These are phyloP conservation scores for Lumnitzera littorea DNA, from an alignment of 345 rosid species.

Conservation along the genomic window DNA sequence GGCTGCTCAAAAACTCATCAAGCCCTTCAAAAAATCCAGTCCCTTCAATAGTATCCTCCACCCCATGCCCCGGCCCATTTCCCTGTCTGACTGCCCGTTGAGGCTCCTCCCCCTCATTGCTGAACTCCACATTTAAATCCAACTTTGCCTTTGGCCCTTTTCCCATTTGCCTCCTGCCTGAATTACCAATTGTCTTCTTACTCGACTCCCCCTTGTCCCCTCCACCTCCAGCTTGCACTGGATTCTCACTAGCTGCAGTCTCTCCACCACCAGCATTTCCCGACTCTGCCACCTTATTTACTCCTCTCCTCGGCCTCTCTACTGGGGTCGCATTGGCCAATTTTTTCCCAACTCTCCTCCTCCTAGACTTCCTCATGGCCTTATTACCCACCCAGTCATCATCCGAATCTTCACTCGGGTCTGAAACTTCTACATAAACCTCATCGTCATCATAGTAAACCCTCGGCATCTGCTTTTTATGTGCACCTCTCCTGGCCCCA, in stretches of 20 bases:
- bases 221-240: constrained; percentile 2
- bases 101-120: constrained; percentile 78
- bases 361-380: constrained; percentile 36
- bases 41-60: constrained; percentile 76
- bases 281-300: not conserved
- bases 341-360: constrained; percentile 34
- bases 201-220: constrained; percentile 13
- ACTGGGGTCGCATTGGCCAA: constrained; percentile 15
- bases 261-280: constrained; percentile 9
- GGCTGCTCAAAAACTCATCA: constrained; percentile 87
- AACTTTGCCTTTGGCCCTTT: constrained; percentile 56
- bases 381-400: constrained; percentile 46
- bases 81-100: constrained; percentile 30
- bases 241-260: constrained; percentile 7
- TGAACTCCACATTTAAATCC: constrained; percentile 96
- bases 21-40: constrained; percentile 88
- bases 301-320: constrained; percentile 25
- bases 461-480: constrained; percentile 16
- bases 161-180: constrained; percentile 40
- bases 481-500: not conserved
- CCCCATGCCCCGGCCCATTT: constrained; percentile 42
- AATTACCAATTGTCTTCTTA: constrained; percentile 23
- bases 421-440: constrained; percentile 51
- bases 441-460: constrained; percentile 45
- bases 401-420: constrained; percentile 32